Percentiles rank a stretch among this genome's conserved stretches.
Conservation (phyloP, 1,284 basidiomycete species). For the Ceraceosorus bombacis region DNA sequence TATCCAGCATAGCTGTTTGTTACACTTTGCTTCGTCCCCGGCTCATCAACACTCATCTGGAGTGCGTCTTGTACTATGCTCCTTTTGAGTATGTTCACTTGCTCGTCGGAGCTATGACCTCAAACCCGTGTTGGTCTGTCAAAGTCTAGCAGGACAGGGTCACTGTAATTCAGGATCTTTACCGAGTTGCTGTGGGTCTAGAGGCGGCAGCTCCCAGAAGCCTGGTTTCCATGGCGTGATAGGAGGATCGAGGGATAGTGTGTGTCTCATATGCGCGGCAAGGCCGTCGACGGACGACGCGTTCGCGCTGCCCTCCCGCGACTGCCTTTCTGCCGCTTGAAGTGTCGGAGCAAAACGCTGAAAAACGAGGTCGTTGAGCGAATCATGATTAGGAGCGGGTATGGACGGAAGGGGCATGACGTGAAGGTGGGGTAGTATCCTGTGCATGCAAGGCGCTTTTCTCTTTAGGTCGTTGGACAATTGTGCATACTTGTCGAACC, state of each 20-base stretch:
- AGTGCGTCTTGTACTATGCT: too few species aligned
- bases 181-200: background rate
- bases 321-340: background rate
- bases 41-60: too few species aligned
- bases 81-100: too few species aligned
- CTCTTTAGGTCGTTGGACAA: background rate
- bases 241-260: background rate
- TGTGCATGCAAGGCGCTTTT: slow-evolving; percentile 1
- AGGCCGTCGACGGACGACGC: too few species aligned
- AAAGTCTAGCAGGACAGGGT: too few species aligned
- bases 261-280: background rate
- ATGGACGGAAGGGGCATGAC: background rate
- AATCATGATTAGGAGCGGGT: slow-evolving; percentile 4
- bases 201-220: background rate
- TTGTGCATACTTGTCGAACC: slow-evolving; percentile 7
- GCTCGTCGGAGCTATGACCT: too few species aligned
- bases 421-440: background rate
- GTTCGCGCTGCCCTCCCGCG: background rate
- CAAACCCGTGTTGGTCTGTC: too few species aligned
- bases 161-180: background rate
- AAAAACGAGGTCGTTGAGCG: slow-evolving; percentile 7
- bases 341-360: slow-evolving; percentile 1
- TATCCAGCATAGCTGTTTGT: background rate
- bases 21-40: too few species aligned
- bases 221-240: background rate